Evolutionary conservation across 1,284 basidiomycete species (phyloP).

Genomic region (Ustilago hordei): DNA sequence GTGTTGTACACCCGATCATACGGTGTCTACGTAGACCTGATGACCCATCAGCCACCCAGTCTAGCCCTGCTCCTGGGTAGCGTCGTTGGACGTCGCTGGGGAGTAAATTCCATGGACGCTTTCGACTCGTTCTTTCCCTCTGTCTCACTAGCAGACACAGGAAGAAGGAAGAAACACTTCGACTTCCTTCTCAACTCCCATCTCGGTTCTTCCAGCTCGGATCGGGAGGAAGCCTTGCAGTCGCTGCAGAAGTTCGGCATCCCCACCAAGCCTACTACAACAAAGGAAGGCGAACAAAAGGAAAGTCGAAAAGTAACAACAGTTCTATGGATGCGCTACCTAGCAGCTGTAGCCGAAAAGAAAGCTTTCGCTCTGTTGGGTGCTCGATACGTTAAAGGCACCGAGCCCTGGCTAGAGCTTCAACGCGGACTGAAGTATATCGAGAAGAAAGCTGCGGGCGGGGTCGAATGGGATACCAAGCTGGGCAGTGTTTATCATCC

Average conservation of each 20-base stretch:
- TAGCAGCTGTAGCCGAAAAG: slow-evolving; percentile 35
- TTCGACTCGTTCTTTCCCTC: slow-evolving; percentile 70
- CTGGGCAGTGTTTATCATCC: slow-evolving; percentile 32
- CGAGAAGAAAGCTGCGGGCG: neutral
- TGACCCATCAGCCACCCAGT: slow-evolving; percentile 71
- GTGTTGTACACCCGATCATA: slow-evolving; percentile 73
- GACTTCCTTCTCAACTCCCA: slow-evolving; percentile 42
- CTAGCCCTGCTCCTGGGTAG: slow-evolving; percentile 71
- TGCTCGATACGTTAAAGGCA: slow-evolving; percentile 49
- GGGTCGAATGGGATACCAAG: slow-evolving; percentile 22
- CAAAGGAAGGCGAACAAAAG: slow-evolving; percentile 58
- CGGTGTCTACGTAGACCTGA: slow-evolving; percentile 74
- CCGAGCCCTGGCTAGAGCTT: slow-evolving; percentile 52
- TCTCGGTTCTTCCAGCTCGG: slow-evolving; percentile 23
- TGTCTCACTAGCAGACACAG: neutral
- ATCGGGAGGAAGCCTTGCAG: slow-evolving; percentile 68
- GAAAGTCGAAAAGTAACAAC: slow-evolving; percentile 8
- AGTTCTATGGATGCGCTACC: slow-evolving; percentile 16
- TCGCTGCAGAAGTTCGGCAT: slow-evolving; percentile 70
- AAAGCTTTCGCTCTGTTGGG: slow-evolving; percentile 30
- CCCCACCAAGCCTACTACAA: slow-evolving; percentile 66
- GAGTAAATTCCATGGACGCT: slow-evolving; percentile 70
- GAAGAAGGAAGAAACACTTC: slow-evolving; percentile 11
- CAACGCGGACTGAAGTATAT: slow-evolving; percentile 26
- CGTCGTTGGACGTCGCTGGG: slow-evolving; percentile 66